Evolutionary conservation across 495 filamentous ascomycete genomes (phyloP), one percentile per base, ranked within the genome.

Genomic region (Trichoderma asperelloides): DNA sequence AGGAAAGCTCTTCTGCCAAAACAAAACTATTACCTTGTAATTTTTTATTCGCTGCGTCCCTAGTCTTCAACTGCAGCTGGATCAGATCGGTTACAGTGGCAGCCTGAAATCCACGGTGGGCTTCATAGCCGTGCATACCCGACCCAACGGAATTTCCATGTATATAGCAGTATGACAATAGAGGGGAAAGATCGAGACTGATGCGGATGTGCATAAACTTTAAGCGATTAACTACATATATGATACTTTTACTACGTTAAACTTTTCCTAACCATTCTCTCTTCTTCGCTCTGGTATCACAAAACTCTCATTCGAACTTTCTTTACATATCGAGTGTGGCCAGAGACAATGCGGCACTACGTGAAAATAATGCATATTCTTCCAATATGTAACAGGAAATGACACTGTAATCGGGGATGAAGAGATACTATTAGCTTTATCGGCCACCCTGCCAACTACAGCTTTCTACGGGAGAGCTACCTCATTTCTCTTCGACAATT

Each of bases 401-500:
- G 49, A 51, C 51, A 21, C 65, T n/a, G 65, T 67, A 12, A 57
- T 67, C 3, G 30, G 43, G 23, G 65, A 67, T 57, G 47, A 39
- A 68, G 51, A 43, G 65, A 51, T 30, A 67, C 33, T 8, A 62
- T 55, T 51, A 67, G 70, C 43, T 71, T 65, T 55, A 65, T 71
- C 21, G 70, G 70, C 21, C 51, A 69, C 27, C 65, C 68, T 4
- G 65, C 68, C 45, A 65, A 60, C 55, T 13, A 69, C 1, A 65
- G 65, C 30, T 70, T 70, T 33, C 70, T 70, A 8, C 65, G 68
- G 37, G 63, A 49, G 21, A 49, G 70, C 12, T 65, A 63, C 27
- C 65, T 64, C 5, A 23, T 70, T 30, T 65, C 68, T 18, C 28
- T n/a, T 1, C 39, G 66, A 21, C 40, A 16, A 7, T 7, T 71